Evolutionary conservation across 106 monocot species (phyloP).

Genomic region (Posidonia australis): DNA sequence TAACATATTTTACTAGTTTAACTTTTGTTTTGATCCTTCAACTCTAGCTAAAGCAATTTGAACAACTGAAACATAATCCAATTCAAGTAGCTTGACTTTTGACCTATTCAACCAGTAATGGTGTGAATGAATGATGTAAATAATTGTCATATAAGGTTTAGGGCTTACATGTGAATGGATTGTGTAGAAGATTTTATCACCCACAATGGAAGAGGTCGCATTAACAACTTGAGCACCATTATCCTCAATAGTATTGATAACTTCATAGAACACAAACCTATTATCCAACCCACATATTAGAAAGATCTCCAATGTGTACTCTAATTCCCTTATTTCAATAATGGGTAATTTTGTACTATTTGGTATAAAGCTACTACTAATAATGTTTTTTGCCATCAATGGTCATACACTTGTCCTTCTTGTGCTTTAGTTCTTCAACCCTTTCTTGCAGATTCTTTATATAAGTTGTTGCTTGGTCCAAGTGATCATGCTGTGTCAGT

Average conservation of each 20-base stretch:
- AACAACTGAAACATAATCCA: too few species aligned
- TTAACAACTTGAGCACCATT: slow-evolving; percentile 66
- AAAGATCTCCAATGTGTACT: slow-evolving; percentile 52
- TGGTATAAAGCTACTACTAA: too few species aligned
- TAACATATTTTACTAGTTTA: too few species aligned
- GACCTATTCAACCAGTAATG: too few species aligned
- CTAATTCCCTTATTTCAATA: slow-evolving; percentile 48
- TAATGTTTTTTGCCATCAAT: too few species aligned
- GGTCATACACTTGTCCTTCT: too few species aligned
- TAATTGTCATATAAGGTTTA: too few species aligned
- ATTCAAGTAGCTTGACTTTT: too few species aligned
- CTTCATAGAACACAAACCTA: slow-evolving; percentile 31
- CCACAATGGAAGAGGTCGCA: slow-evolving; percentile 44
- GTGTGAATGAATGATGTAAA: too few species aligned
- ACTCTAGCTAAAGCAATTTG: too few species aligned
- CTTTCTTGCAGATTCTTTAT: slow-evolving; percentile 10
- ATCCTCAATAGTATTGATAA: slow-evolving; percentile 53
- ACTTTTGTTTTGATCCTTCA: too few species aligned
- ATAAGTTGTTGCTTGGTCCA: slow-evolving; percentile 19
- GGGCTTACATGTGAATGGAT: slow-evolving; percentile 53
- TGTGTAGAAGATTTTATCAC: slow-evolving; percentile 57
- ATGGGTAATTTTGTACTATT: too few species aligned
- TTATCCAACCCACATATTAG: slow-evolving; percentile 27
- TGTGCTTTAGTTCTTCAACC: slow-evolving; percentile 7
- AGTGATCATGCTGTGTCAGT: slow-evolving; percentile 13